phyloP scores from a whole-genome alignment of 495 filamentous ascomycete genomes.

The Aspergillus bridgeri region DNA sequence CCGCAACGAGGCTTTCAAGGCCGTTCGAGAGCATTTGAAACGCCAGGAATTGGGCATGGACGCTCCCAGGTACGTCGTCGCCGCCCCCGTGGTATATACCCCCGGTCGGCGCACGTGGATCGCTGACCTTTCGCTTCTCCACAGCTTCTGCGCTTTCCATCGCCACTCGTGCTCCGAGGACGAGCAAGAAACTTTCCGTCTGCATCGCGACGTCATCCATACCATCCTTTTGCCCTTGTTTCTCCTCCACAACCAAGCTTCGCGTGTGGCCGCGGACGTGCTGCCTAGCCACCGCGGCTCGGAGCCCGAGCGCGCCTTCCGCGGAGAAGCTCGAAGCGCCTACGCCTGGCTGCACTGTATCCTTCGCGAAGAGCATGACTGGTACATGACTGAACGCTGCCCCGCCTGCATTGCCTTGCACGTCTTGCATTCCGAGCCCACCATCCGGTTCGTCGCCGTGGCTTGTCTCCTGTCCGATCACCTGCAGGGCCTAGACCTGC shows the following conservation, averaged over 20 bases:
- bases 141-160: conserved; percentile 51
- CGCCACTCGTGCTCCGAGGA: conserved; percentile 33
- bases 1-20: conserved; percentile 41
- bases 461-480: conserved; percentile 50
- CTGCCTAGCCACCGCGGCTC: conserved; percentile 44
- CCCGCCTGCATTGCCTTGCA: conserved; percentile 55
- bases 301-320: conserved; percentile 58
- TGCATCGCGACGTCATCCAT: conserved; percentile 61
- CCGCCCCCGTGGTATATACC: not conserved
- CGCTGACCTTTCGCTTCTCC: conserved; percentile 7
- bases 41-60: conserved; percentile 41
- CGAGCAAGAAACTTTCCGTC: conserved; percentile 47
- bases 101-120: not conserved
- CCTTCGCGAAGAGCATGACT: conserved; percentile 54
- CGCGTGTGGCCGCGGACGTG: conserved; percentile 44
- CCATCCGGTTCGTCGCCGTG: conserved; percentile 55
- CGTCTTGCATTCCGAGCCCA: conserved; percentile 55
- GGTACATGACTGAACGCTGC: conserved; percentile 55
- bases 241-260: conserved; percentile 52
- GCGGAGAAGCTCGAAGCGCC: conserved; percentile 54
- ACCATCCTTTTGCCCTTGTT: conserved; percentile 56
- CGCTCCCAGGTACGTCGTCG: conserved; percentile 28
- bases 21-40: conserved; percentile 41
- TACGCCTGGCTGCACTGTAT: conserved; percentile 62
- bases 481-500: conserved; percentile 23